Percentiles rank a stretch among this genome's conserved stretches.
phyloP scores from a whole-genome alignment of 176 grass and related monocot species.

The Cenchrus fungigraminus region DNA sequence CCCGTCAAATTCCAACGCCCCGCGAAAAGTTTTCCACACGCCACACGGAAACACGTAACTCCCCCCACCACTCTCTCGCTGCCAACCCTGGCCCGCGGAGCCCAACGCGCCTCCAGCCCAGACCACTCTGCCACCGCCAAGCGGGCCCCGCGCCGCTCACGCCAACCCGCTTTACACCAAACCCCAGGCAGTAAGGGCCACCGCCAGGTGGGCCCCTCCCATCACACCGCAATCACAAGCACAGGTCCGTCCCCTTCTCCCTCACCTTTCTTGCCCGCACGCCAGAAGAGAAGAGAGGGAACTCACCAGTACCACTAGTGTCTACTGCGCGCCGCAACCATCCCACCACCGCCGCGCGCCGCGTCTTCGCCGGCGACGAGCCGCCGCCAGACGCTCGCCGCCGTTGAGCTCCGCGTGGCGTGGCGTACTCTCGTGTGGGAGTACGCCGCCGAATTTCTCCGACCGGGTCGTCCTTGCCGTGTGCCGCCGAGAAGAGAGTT shows the following conservation, averaged over 20 bases:
- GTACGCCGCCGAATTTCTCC: constrained; percentile 35
- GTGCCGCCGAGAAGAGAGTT: constrained; percentile 28
- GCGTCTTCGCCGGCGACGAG: constrained; percentile 41
- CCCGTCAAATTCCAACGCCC: constrained; percentile 42
- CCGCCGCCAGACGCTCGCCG: constrained; percentile 8
- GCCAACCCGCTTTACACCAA: constrained; percentile 46
- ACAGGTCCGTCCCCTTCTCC: neutral
- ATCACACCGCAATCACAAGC: constrained; percentile 49
- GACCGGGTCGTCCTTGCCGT: constrained; percentile 42
- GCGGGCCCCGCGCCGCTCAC: neutral
- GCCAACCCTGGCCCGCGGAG: neutral
- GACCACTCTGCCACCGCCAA: neutral
- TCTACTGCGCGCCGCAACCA: constrained; percentile 7
- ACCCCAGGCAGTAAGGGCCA: constrained; percentile 38
- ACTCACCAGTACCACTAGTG: neutral
- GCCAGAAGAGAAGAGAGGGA: neutral
- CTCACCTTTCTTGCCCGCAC: constrained; percentile 32
- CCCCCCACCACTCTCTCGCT: neutral
- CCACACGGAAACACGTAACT: constrained; percentile 18
- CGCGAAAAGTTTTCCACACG: constrained; percentile 18
- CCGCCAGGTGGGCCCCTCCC: constrained; percentile 44
- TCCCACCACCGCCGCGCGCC: neutral
- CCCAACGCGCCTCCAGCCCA: constrained; percentile 1
- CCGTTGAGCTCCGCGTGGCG: constrained; percentile 3
- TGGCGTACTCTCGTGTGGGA: constrained; percentile 10